Evolutionary conservation across 306 rosid genomes (phyloP).

Genomic region (Cajanus cajan): DNA sequence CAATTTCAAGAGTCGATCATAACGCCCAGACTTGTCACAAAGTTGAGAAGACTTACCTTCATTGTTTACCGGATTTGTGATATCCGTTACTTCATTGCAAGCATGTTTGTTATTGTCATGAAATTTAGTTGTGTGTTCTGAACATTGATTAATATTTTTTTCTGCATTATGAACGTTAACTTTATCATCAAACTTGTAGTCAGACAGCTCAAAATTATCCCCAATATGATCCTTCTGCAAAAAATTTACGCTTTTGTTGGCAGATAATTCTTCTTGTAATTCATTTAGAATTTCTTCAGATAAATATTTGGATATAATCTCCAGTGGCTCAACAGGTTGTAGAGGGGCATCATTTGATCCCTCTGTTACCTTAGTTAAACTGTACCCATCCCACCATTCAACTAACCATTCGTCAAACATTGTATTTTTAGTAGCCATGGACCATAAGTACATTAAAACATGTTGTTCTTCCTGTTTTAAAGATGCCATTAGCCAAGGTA

Average conservation of each 20-base stretch:
- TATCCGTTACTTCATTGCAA: slow-evolving; percentile 28
- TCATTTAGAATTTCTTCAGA: slow-evolving; percentile 52
- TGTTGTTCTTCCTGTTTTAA: slow-evolving; percentile 77
- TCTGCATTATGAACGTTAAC: slow-evolving; percentile 34
- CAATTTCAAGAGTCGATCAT: slow-evolving; percentile 58
- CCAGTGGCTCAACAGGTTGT: slow-evolving; percentile 61
- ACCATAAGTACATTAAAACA: slow-evolving; percentile 74
- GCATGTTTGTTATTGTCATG: slow-evolving; percentile 37
- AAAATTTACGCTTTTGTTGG: slow-evolving; percentile 34
- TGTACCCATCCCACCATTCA: slow-evolving; percentile 92
- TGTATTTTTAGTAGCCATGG: slow-evolving; percentile 73
- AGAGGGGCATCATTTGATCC: slow-evolving; percentile 48
- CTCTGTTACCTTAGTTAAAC: slow-evolving; percentile 44
- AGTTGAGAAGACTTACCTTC: slow-evolving; percentile 30
- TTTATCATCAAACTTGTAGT: slow-evolving; percentile 35
- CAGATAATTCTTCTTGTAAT: slow-evolving; percentile 36
- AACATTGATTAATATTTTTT: slow-evolving; percentile 29
- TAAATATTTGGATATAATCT: slow-evolving; percentile 60
- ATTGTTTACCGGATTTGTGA: slow-evolving; percentile 21
- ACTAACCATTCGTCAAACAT: slow-evolving; percentile 90
- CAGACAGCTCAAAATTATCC: slow-evolving; percentile 29
- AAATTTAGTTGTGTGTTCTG: slow-evolving; percentile 25
- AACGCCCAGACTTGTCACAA: slow-evolving; percentile 33
- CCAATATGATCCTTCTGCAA: slow-evolving; percentile 41
- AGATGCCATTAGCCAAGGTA: slow-evolving; percentile 91